These are phyloP conservation scores for Gracilaria caudata DNA, from an alignment of 23 red algal species.

Conservation along the genomic window DNA sequence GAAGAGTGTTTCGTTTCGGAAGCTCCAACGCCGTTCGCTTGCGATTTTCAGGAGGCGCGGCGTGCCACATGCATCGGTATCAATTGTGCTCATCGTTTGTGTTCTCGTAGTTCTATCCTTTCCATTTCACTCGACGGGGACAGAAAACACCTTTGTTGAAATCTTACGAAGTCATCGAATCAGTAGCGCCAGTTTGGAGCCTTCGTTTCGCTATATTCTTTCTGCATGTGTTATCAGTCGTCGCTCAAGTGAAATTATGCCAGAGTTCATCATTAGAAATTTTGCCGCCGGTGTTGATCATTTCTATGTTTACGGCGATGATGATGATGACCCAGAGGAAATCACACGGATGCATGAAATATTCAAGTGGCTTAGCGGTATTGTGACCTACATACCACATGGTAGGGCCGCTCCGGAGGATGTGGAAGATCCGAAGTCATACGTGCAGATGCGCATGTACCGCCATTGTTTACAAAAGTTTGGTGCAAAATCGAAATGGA, in stretches of 20 bases:
- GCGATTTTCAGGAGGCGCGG: not conserved
- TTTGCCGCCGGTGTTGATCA: constrained; percentile 65
- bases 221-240: constrained; percentile 58
- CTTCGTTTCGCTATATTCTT: constrained; percentile 25
- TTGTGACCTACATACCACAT: constrained; percentile 41
- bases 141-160: not conserved
- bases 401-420: constrained; percentile 30
- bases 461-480: constrained; percentile 48
- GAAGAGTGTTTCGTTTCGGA: not conserved
- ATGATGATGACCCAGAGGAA: constrained; percentile 14
- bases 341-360: constrained; percentile 16
- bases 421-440: constrained; percentile 29
- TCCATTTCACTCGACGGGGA: not conserved
- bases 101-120: not conserved
- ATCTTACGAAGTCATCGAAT: not conserved
- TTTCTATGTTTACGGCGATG: constrained; percentile 61
- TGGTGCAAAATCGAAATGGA: constrained; percentile 42
- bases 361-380: constrained; percentile 5
- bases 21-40: not conserved
- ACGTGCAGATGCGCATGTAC: constrained; percentile 58
- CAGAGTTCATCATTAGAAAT: constrained; percentile 64
- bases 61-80: not conserved
- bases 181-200: not conserved
- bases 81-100: not conserved
- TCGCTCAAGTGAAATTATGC: constrained; percentile 44